Percentiles rank a stretch among this genome's conserved stretches.
These are phyloP conservation scores for Hyphopichia burtonii DNA, from an alignment of 1,139 yeast species.

Conservation along the genomic window DNA sequence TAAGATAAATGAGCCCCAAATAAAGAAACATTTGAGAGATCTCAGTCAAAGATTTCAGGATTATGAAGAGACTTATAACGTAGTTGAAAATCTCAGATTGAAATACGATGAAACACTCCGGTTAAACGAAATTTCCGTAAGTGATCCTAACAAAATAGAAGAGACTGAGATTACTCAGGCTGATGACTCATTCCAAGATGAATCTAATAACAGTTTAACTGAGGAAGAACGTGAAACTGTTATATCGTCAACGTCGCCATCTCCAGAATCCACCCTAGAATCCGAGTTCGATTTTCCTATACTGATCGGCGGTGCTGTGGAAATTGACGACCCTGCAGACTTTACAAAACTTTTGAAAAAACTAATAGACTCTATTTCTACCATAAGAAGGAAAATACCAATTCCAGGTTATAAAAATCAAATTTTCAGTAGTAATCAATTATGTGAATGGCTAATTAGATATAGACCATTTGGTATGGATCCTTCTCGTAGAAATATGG, in stretches of 20 bases:
- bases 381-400: constrained; percentile 33
- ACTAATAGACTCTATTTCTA: constrained; percentile 25
- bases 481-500: constrained; percentile 40
- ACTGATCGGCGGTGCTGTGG: constrained; percentile 24
- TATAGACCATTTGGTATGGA: constrained; percentile 33
- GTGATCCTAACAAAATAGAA: constrained; percentile 2
- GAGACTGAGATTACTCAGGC: constrained; percentile 8
- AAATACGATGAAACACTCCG: constrained; percentile 34
- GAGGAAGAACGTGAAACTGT: not conserved
- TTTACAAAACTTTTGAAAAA: constrained; percentile 23
- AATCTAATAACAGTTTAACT: not conserved
- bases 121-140: constrained; percentile 12
- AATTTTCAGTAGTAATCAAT: constrained; percentile 39
- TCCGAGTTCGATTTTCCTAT: constrained; percentile 32
- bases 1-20: constrained; percentile 37
- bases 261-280: constrained; percentile 3
- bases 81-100: constrained; percentile 28
- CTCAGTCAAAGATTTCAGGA: constrained; percentile 25
- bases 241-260: not conserved
- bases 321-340: constrained; percentile 16
- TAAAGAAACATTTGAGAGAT: constrained; percentile 23
- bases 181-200: not conserved
- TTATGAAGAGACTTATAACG: constrained; percentile 24
- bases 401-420: constrained; percentile 44
- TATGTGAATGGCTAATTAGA: constrained; percentile 29